Base-by-base conservation (phyloP, 2,329 filamentous ascomycete species). In the Pyrenochaeta sp. region DNA sequence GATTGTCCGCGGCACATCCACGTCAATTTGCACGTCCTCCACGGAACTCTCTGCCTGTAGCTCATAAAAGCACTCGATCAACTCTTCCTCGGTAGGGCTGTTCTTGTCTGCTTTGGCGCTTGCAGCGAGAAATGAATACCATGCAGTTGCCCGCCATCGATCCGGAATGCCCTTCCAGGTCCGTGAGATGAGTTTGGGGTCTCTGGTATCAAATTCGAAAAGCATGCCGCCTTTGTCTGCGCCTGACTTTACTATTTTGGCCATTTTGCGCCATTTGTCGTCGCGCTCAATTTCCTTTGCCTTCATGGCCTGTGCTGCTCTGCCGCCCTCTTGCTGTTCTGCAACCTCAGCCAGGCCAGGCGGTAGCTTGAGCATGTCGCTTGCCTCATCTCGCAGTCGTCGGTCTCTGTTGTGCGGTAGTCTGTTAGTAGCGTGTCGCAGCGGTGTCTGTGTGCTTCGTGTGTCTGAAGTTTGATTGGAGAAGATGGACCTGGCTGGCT, bases 81-180 rank as follows among this genome's bases (percentile, higher is more conserved):
- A 83, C 50, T 90, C 83, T 35, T 88, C 85, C 50, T 95, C 91
- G 0, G 86, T 81, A 3, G 85, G 84, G 45, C 84, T 86, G 52
- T 85, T 82, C 45, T 82, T 77, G 58, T 85, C 82, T 56, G 83
- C 85, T 68, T 85, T 87, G 30, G 92, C 92, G 60, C 91, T 94
- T 7, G 89, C 81, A 6, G 87, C 84, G 23, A 99, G 83, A 72
- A 99, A 99, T 3, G 92, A 92, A 78, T 94, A 94, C 95, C 95
- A 99, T 2, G 94, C 95, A 1, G 91, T 90, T 29, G 90, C 86
- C 45, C 95, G 89, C 95, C 95, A 99, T 58, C 92, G 87, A 76
- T 99, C 95, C 0, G 95, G 95, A 59, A 99, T 97, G 27, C 95
- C 95, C 74, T 99, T 99, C 95, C 95, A 99, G 1, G 92, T 96